A percentile compares a stretch with the other conserved stretches of the same genome.
These are phyloP conservation scores for Ophiocordyceps polyrhachis-furcata DNA, from an alignment of 2,329 filamentous ascomycete species.

Conservation along the genomic window DNA sequence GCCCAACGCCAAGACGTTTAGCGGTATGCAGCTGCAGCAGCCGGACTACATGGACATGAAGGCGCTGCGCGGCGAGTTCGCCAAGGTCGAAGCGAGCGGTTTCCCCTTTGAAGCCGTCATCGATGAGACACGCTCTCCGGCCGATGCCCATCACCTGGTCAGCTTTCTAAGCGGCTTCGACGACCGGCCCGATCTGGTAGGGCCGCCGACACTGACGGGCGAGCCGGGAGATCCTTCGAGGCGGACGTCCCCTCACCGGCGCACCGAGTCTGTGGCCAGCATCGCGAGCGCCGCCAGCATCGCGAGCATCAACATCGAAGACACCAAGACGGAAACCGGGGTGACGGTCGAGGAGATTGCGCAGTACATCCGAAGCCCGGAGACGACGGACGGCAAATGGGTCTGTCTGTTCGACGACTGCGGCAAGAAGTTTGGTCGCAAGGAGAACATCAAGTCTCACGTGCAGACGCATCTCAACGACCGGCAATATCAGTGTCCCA, in stretches of 20 bases:
- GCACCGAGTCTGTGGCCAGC: conserved; percentile 41
- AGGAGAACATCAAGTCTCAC: conserved; percentile 97
- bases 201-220: not conserved
- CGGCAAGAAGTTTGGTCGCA: conserved; percentile 80
- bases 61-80: conserved; percentile 24
- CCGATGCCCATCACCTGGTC: conserved; percentile 30
- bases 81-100: conserved; percentile 15
- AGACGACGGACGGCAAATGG: conserved; percentile 60
- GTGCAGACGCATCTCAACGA: conserved; percentile 97
- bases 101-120: conserved; percentile 12
- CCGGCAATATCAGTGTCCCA: conserved; percentile 82
- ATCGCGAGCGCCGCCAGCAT: conserved; percentile 40
- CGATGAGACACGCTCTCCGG: conserved; percentile 26
- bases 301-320: conserved; percentile 43
- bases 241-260: conserved; percentile 23
- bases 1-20: conserved; percentile 25
- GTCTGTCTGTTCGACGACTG: conserved; percentile 61
- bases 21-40: conserved; percentile 32
- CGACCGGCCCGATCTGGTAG: conserved; percentile 21
- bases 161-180: conserved; percentile 23
- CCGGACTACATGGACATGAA: conserved; percentile 38
- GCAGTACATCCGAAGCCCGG: conserved; percentile 53
- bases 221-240: conserved; percentile 6
- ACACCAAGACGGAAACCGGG: conserved; percentile 57
- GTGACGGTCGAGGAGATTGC: conserved; percentile 74